Percentiles rank a stretch among this genome's conserved stretches.
Evolutionary conservation across 2,329 filamentous ascomycete genomes (phyloP).

Genomic region (Taxawa tesnikishii): DNA sequence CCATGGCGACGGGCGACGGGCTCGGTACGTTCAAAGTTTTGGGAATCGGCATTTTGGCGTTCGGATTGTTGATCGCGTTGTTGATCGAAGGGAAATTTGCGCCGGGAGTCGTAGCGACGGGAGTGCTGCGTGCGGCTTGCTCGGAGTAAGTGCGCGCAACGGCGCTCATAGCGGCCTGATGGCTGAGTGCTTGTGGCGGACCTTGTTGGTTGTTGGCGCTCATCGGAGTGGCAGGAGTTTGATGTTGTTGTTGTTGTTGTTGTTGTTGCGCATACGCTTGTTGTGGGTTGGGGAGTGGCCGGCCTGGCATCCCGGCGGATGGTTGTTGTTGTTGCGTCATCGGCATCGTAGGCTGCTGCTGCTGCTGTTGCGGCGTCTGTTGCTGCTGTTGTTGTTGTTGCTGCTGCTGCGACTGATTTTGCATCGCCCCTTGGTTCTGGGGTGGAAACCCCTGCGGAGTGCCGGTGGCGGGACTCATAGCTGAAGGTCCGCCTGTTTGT

Average conservation of each 20-base stretch:
- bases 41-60: conserved; percentile 66
- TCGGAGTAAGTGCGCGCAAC: conserved; percentile 8
- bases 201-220: conserved; percentile 12
- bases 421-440: conserved; percentile 1
- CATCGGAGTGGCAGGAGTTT: conserved; percentile 15
- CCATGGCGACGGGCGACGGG: conserved; percentile 65
- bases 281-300: conserved; percentile 2
- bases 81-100: conserved; percentile 7
- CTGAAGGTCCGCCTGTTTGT: neutral
- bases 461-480: conserved; percentile 2
- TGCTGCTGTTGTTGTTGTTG: conserved; percentile 17
- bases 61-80: conserved; percentile 25
- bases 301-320: conserved; percentile 4
- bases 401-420: conserved; percentile 19
- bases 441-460: neutral
- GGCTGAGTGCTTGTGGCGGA: conserved; percentile 11
- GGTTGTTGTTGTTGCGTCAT: conserved; percentile 19
- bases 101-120: conserved; percentile 9
- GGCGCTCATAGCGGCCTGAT: conserved; percentile 11
- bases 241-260: conserved; percentile 12
- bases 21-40: conserved; percentile 64
- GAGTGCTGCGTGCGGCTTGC: conserved; percentile 9
- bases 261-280: conserved; percentile 6
- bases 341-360: conserved; percentile 8
- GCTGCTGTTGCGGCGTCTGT: conserved; percentile 7